Evolutionary conservation across 345 rosid species (phyloP).

Genomic region (Eucalyptus rudis): DNA sequence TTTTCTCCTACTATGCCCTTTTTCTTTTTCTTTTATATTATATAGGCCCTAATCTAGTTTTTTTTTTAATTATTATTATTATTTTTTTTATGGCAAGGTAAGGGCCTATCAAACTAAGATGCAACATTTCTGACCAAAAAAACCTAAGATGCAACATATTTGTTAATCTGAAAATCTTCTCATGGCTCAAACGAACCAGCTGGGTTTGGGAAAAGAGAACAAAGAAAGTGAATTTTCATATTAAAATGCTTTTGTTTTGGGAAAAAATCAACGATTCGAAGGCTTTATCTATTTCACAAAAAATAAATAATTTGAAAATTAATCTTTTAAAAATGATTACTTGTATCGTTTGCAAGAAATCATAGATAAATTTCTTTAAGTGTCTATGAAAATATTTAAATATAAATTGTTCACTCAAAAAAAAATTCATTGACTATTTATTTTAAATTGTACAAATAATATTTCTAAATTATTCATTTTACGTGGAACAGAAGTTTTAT

Average conservation of each 20-base stretch:
- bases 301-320: too few species aligned
- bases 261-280: rapidly evolving
- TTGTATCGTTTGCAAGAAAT: neutral
- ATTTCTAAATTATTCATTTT: too few species aligned
- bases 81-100: too few species aligned
- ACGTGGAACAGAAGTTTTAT: rapidly evolving
- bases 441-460: too few species aligned
- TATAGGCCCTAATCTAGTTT: neutral
- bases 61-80: too few species aligned
- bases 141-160: neutral
- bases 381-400: too few species aligned
- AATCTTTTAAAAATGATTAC: too few species aligned
- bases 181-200: neutral
- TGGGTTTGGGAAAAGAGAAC: neutral
- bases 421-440: too few species aligned
- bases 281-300: too few species aligned
- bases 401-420: neutral
- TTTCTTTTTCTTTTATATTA: rapidly evolving
- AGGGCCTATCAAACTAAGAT: neutral
- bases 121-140: neutral
- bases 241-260: neutral
- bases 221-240: neutral
- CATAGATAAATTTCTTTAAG: rapidly evolving
- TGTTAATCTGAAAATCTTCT: neutral
- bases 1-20: neutral